Percentiles rank a stretch among this genome's conserved stretches.
Conservation (phyloP, 2,329 filamentous ascomycete genomes). For the Botrytis medusae region DNA sequence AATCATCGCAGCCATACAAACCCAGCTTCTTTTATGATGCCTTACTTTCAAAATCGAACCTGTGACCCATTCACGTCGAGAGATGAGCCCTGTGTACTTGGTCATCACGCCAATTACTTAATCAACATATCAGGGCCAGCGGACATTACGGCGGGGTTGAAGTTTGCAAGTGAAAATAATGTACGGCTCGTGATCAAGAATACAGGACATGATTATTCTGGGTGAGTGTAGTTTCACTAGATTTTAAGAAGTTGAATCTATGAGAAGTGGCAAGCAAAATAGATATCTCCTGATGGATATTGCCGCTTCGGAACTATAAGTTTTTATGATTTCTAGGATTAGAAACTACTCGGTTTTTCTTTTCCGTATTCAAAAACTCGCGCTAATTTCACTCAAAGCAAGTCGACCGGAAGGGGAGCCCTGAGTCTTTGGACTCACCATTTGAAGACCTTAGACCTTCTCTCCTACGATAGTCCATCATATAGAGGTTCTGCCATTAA, state of each 20-base stretch:
- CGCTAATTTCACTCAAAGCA: not conserved
- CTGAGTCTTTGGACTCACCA: constrained; percentile 1
- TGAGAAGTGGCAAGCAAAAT: too few relatives aligned
- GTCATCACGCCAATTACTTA: constrained; percentile 21
- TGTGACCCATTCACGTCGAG: constrained; percentile 36
- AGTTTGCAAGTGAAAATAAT: constrained; percentile 38
- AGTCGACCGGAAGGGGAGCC: not conserved
- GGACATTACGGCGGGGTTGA: constrained; percentile 28
- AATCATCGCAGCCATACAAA: not conserved
- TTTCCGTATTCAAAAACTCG: too few relatives aligned
- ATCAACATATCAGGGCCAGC: constrained; percentile 27
- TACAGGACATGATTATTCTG: constrained; percentile 44
- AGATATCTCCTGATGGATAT: too few relatives aligned
- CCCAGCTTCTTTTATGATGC: not conserved
- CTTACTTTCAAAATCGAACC: constrained; percentile 28
- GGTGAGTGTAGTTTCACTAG: constrained; percentile 28
- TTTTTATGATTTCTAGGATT: constrained; percentile 41
- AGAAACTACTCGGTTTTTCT: constrained; percentile 32
- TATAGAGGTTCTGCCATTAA: not conserved
- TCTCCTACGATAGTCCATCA: not conserved
- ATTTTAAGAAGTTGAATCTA: too few relatives aligned
- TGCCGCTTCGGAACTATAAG: not conserved
- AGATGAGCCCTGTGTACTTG: constrained; percentile 39
- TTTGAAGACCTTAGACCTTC: not conserved
- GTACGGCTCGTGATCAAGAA: constrained; percentile 43